These are phyloP conservation scores for Vitis vinifera DNA, from an alignment of 164 flowering plant genomes.

Conservation along the genomic window DNA sequence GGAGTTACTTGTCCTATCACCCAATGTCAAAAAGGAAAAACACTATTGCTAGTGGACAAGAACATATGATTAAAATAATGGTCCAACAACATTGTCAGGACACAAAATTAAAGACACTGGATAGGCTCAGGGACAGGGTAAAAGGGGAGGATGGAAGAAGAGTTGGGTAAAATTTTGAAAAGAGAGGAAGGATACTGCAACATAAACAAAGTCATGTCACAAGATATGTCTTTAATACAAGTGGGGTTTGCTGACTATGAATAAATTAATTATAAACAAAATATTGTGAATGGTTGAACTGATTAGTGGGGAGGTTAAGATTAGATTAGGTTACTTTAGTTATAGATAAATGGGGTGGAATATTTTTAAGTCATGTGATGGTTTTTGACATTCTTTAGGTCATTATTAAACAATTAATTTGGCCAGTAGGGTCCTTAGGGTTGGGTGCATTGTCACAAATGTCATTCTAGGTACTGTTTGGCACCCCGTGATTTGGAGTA, in stretches of 20 bases:
- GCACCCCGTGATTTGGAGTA: too few relatives aligned
- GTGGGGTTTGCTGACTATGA: constrained; percentile 1
- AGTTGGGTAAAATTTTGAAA: background rate
- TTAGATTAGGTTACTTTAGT: constrained; percentile 1
- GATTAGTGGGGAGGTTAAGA: background rate
- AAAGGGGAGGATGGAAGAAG: too few relatives aligned
- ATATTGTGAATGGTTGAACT: background rate
- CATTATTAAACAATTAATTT: background rate
- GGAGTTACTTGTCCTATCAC: too few relatives aligned
- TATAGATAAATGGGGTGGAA: background rate
- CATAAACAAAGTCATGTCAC: background rate
- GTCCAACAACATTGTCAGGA: too few relatives aligned
- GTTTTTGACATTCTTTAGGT: background rate
- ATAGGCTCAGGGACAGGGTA: too few relatives aligned
- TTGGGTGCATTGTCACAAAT: background rate
- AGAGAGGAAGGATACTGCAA: background rate
- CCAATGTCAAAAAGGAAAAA: too few relatives aligned
- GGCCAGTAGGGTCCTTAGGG: background rate
- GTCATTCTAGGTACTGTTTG: background rate
- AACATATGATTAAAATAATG: too few relatives aligned
- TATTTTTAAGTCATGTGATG: background rate
- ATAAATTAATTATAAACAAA: background rate
- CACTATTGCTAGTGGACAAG: too few relatives aligned
- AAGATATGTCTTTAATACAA: background rate
- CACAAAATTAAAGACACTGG: too few relatives aligned